phyloP scores from a whole-genome alignment of 208 protist genomes.

The Histomonas meleagridis region DNA sequence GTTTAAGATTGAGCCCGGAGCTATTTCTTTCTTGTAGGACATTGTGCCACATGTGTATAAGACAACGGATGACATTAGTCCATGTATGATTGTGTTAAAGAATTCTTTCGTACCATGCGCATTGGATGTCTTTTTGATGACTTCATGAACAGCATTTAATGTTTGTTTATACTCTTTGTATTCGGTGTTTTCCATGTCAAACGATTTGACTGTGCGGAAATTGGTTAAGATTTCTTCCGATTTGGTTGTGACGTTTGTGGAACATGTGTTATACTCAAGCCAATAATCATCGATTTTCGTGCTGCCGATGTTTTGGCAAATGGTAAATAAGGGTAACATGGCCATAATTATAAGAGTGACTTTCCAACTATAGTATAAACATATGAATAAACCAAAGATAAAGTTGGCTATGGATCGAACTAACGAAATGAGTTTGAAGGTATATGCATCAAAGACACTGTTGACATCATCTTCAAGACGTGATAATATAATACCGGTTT shows the following conservation, averaged over 20 bases:
- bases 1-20: background rate
- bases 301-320: background rate
- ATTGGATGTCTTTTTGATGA: background rate
- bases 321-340: background rate
- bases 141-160: background rate
- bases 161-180: conserved; percentile 10
- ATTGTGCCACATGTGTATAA: background rate
- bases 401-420: background rate
- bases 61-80: background rate
- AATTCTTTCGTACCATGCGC: conserved; percentile 6
- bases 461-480: background rate
- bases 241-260: background rate
- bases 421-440: background rate
- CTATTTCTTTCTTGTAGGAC: background rate
- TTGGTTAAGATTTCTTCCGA: conserved; percentile 16
- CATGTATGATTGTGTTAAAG: background rate
- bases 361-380: background rate
- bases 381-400: background rate
- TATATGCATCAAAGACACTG: conserved; percentile 12
- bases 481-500: background rate
- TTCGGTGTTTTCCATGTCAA: background rate
- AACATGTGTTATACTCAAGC: background rate
- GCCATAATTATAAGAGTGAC: background rate
- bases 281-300: background rate
- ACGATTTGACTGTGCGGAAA: background rate